These are phyloP conservation scores for Chlorella sp. DNA, from an alignment of 139 green algal species.

Conservation along the genomic window DNA sequence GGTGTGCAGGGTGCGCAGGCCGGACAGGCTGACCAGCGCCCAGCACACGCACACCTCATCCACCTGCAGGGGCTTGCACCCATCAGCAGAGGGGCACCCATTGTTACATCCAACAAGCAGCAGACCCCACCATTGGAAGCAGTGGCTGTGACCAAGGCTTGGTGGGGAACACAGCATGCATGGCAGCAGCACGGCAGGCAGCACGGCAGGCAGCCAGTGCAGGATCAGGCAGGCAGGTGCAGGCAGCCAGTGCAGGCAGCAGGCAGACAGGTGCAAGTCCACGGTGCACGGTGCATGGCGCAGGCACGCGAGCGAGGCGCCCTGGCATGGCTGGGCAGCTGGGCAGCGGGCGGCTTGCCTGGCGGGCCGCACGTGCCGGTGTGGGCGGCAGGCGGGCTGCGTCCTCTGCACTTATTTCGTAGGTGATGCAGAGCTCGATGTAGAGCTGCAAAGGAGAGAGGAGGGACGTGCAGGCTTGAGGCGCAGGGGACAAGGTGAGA, in stretches of 20 bases:
- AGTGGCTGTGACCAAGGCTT: too few relatives aligned
- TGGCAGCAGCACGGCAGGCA: too few relatives aligned
- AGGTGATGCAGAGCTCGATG: constrained; percentile 6
- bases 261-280: not conserved
- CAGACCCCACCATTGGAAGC: too few relatives aligned
- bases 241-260: not conserved
- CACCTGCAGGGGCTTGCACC: not conserved
- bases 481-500: not conserved
- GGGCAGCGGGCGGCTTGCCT: not conserved
- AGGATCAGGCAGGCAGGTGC: too few relatives aligned
- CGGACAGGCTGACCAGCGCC: constrained; percentile 1
- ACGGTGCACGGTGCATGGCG: not conserved
- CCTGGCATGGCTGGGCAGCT: not conserved
- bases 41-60: constrained; percentile 25
- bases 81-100: not conserved
- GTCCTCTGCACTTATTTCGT: constrained; percentile 15
- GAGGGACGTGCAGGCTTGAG: not conserved
- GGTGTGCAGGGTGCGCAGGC: constrained; percentile 13
- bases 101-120: too few relatives aligned
- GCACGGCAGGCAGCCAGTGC: too few relatives aligned
- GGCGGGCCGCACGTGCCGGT: not conserved
- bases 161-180: too few relatives aligned
- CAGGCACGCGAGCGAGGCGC: not conserved
- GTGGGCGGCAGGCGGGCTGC: not conserved
- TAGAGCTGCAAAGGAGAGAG: not conserved